These are phyloP conservation scores for Nadsonia fulvescens DNA, from an alignment of 805 yeast species.

Conservation along the genomic window DNA sequence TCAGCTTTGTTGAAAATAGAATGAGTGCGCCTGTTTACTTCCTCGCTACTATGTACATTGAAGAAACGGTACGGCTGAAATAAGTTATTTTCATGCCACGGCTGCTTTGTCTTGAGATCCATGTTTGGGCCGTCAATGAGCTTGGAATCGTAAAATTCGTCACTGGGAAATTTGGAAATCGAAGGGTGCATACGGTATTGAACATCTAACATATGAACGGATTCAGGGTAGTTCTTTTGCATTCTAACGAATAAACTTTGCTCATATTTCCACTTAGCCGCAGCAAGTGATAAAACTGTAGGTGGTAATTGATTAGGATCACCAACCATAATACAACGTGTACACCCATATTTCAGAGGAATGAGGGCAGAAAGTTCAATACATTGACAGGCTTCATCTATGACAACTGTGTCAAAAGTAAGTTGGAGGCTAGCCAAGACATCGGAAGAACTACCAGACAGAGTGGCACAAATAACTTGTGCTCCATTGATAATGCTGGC, in stretches of 20 bases:
- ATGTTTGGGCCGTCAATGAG: constrained; percentile 68
- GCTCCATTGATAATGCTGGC: constrained; percentile 54
- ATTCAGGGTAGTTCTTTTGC: constrained; percentile 44
- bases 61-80: constrained; percentile 69
- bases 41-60: constrained; percentile 48
- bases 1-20: constrained; percentile 60
- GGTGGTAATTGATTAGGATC: constrained; percentile 98
- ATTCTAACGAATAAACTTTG: constrained; percentile 88
- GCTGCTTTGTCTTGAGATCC: constrained; percentile 36
- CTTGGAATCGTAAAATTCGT: constrained; percentile 56
- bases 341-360: constrained; percentile 83
- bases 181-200: constrained; percentile 97
- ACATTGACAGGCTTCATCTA: constrained; percentile 97
- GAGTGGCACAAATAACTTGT: constrained; percentile 75
- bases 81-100: constrained; percentile 49
- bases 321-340: constrained; percentile 89
- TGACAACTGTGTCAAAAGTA: constrained; percentile 74
- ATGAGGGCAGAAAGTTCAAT: constrained; percentile 82
- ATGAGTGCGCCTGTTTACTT: constrained; percentile 34
- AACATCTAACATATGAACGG: constrained; percentile 62
- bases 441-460: constrained; percentile 90
- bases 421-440: constrained; percentile 57
- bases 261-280: constrained; percentile 64
- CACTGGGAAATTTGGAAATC: constrained; percentile 73
- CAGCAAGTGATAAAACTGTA: constrained; percentile 79